Conservation (phyloP, 2,329 filamentous ascomycete genomes). For the Mycosphaerella arachidis region DNA sequence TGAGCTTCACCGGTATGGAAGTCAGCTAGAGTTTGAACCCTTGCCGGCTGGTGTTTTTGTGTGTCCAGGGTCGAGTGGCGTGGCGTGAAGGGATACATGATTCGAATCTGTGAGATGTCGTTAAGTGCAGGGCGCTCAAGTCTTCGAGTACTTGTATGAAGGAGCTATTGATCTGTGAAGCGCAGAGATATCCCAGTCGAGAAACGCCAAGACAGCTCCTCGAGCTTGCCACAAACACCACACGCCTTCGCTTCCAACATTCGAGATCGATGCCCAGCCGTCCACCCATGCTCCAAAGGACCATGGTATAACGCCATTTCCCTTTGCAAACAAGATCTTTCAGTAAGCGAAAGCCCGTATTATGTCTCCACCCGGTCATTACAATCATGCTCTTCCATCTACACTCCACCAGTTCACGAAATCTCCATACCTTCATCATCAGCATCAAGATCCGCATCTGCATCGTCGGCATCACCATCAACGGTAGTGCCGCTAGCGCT, state of each 20-base stretch:
- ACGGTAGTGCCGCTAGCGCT: slow-evolving; percentile 42
- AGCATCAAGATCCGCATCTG: slow-evolving; percentile 24
- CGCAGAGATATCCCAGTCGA: background rate
- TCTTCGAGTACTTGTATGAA: background rate
- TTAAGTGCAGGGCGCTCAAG: background rate
- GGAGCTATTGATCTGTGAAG: background rate
- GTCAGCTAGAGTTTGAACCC: no score
- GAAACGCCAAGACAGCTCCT: background rate
- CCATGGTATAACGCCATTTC: background rate
- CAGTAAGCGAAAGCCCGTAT: background rate
- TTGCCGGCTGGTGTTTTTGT: no score
- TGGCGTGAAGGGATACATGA: no score
- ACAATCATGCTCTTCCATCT: background rate
- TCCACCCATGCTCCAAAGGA: background rate
- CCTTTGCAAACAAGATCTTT: background rate
- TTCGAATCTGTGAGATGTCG: no score
- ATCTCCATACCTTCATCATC: slow-evolving; percentile 34
- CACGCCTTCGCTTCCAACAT: background rate
- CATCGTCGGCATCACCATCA: slow-evolving; percentile 39
- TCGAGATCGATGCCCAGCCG: background rate
- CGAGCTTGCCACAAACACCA: background rate
- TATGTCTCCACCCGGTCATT: background rate
- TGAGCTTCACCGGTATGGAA: no score
- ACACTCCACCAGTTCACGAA: slow-evolving; percentile 4
- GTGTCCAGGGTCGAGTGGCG: no score